These are phyloP conservation scores for Hibiscus syriacus DNA, from an alignment of 345 rosid species.

Conservation along the genomic window DNA sequence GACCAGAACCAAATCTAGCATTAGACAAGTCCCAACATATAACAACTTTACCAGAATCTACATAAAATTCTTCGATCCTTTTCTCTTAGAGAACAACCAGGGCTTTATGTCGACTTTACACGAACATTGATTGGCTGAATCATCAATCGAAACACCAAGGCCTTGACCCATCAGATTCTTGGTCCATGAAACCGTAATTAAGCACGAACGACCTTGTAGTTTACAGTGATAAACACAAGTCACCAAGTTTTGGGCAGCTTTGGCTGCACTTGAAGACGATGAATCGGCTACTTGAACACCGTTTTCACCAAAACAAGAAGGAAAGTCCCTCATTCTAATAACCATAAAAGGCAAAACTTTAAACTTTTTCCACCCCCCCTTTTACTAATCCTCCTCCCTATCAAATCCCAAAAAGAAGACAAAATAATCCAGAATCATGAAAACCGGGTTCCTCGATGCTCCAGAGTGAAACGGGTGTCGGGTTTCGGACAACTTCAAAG, in stretches of 20 bases:
- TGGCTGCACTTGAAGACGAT: constrained; percentile 46
- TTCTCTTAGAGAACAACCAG: constrained; percentile 77
- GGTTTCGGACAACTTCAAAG: no score
- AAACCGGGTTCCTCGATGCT: no score
- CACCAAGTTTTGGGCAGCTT: constrained; percentile 67
- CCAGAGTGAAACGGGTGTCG: no score
- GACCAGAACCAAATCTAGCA: constrained; percentile 77
- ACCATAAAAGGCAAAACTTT: not conserved
- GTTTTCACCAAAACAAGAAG: constrained; percentile 93
- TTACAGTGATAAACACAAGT: constrained; percentile 69
- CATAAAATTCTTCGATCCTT: constrained; percentile 57
- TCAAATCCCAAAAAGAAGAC: not conserved
- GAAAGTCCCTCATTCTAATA: constrained; percentile 63
- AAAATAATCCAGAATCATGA: no score
- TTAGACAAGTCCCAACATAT: constrained; percentile 67
- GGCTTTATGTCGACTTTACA: constrained; percentile 85
- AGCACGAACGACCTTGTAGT: constrained; percentile 47
- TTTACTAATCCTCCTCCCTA: constrained; percentile 4
- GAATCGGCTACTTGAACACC: constrained; percentile 91
- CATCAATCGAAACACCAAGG: constrained; percentile 57
- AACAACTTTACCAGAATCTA: constrained; percentile 39
- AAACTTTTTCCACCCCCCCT: no score
- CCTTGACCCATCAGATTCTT: constrained; percentile 86
- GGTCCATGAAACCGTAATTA: constrained; percentile 76
- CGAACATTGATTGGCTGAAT: constrained; percentile 48